Evolutionary conservation across 2,329 filamentous ascomycete species (phyloP).

Genomic region (Ophiocordyceps robertsii): DNA sequence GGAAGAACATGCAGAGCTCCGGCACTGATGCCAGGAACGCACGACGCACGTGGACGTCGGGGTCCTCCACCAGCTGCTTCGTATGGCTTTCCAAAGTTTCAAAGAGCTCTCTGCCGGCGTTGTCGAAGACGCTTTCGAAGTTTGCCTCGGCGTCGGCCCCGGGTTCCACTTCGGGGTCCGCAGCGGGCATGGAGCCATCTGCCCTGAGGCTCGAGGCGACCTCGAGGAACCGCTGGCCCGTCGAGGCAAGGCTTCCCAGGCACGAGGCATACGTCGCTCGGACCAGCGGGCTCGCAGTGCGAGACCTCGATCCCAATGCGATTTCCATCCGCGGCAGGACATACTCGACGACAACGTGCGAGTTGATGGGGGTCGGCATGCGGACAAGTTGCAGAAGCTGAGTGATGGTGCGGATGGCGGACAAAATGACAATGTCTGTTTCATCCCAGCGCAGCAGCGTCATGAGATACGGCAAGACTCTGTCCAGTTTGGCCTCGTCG

Average conservation of each 20-base stretch:
- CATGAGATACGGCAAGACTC: slow-evolving; percentile 83
- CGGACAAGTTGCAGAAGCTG: slow-evolving; percentile 78
- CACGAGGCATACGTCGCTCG: slow-evolving; percentile 89
- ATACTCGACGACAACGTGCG: slow-evolving; percentile 56
- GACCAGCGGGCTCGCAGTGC: slow-evolving; percentile 50
- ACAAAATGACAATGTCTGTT: slow-evolving; percentile 71
- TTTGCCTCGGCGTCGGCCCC: slow-evolving; percentile 52
- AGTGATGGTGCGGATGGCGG: slow-evolving; percentile 74
- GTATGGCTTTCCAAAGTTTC: slow-evolving; percentile 78
- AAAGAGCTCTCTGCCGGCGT: slow-evolving; percentile 69
- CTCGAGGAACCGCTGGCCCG: slow-evolving; percentile 74
- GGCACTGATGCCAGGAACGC: slow-evolving; percentile 88
- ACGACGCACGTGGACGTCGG: slow-evolving; percentile 71
- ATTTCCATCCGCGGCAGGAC: slow-evolving; percentile 50
- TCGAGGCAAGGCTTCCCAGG: slow-evolving; percentile 75
- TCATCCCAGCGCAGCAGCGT: slow-evolving; percentile 62
- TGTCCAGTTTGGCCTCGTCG: slow-evolving; percentile 90
- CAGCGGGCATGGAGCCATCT: slow-evolving; percentile 64
- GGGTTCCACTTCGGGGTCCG: slow-evolving; percentile 70
- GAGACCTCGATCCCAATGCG: slow-evolving; percentile 30
- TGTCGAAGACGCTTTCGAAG: slow-evolving; percentile 76
- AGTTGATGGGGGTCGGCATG: slow-evolving; percentile 70
- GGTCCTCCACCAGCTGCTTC: slow-evolving; percentile 78
- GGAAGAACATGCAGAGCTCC: slow-evolving; percentile 89
- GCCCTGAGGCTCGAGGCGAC: slow-evolving; percentile 80